phyloP scores from a whole-genome alignment of 2,329 filamentous ascomycete genomes.

The Colletotrichum orchidophilum region DNA sequence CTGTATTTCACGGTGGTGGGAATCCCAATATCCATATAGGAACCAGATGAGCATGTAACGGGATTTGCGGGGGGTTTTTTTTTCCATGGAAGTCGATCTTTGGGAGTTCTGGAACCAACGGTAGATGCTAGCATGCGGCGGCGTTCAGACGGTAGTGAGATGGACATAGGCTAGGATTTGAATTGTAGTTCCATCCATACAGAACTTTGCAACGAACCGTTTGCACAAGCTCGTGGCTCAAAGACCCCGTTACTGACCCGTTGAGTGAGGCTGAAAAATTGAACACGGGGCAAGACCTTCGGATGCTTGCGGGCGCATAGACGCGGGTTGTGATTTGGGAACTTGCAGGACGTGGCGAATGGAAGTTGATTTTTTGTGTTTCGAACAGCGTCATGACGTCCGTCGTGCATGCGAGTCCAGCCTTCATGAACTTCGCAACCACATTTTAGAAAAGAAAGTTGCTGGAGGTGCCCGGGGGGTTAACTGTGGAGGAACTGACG shows the following conservation, averaged over 20 bases:
- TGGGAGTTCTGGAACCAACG: slow-evolving; percentile 27
- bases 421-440: slow-evolving; percentile 24
- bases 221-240: slow-evolving; percentile 9
- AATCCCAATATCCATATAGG: slow-evolving; percentile 45
- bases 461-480: slow-evolving; percentile 9
- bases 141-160: slow-evolving; percentile 31
- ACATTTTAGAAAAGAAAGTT: slow-evolving; percentile 28
- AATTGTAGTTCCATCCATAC: slow-evolving; percentile 4
- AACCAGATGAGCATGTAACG: slow-evolving; percentile 19
- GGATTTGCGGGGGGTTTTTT: neutral
- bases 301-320: slow-evolving; percentile 14
- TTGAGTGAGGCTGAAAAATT: slow-evolving; percentile 26
- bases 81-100: neutral
- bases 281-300: slow-evolving; percentile 6
- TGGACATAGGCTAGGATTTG: slow-evolving; percentile 5
- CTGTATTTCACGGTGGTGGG: slow-evolving; percentile 56
- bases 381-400: slow-evolving; percentile 33
- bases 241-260: slow-evolving; percentile 7
- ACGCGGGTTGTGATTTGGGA: slow-evolving; percentile 1
- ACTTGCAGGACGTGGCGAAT: slow-evolving; percentile 24
- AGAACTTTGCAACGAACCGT: neutral
- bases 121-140: slow-evolving; percentile 26
- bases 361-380: slow-evolving; percentile 11
- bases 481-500: slow-evolving; percentile 31
- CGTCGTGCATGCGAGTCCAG: slow-evolving; percentile 14